Evolutionary conservation across 2,329 filamentous ascomycete species (phyloP).

Genomic region (Exophiala lecanii-corni): DNA sequence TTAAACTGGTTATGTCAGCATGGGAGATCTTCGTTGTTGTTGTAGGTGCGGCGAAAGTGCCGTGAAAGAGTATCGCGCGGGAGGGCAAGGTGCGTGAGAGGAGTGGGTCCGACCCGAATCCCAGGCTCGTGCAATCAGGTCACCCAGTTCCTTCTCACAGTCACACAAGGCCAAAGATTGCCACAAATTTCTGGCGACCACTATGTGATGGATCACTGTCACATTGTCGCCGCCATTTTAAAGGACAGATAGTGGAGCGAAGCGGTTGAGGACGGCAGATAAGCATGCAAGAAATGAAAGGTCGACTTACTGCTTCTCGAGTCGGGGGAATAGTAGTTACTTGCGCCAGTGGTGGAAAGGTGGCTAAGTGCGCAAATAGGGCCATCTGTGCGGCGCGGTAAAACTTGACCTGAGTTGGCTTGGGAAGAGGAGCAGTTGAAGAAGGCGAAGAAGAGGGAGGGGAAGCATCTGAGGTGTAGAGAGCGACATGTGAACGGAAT

Average conservation of each 20-base stretch:
- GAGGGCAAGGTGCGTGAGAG: too few species aligned
- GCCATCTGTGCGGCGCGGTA: slow-evolving; percentile 39
- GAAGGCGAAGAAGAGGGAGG: slow-evolving; percentile 15
- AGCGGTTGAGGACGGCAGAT: not conserved
- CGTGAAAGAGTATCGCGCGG: too few species aligned
- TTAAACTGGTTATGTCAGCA: slow-evolving; percentile 43
- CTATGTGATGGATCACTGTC: too few species aligned
- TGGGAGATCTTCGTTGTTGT: too few species aligned
- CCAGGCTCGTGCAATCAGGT: too few species aligned
- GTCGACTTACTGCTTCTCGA: slow-evolving; percentile 34
- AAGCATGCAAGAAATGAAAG: not conserved
- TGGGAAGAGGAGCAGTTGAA: slow-evolving; percentile 14
- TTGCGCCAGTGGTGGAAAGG: slow-evolving; percentile 70
- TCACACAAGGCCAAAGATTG: too few species aligned
- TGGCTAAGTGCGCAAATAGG: slow-evolving; percentile 53
- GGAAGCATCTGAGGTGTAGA: slow-evolving; percentile 6
- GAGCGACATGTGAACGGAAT: slow-evolving; percentile 17
- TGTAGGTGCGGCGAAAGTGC: too few species aligned
- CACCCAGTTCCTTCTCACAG: too few species aligned
- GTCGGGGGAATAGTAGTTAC: slow-evolving; percentile 56
- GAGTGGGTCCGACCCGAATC: too few species aligned
- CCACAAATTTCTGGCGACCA: too few species aligned
- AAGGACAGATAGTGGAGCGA: too few species aligned
- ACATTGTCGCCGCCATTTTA: too few species aligned
- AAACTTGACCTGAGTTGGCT: slow-evolving; percentile 33